These are phyloP conservation scores for Cunninghamia lanceolata DNA, from an alignment of 75 land plant species.

Conservation along the genomic window DNA sequence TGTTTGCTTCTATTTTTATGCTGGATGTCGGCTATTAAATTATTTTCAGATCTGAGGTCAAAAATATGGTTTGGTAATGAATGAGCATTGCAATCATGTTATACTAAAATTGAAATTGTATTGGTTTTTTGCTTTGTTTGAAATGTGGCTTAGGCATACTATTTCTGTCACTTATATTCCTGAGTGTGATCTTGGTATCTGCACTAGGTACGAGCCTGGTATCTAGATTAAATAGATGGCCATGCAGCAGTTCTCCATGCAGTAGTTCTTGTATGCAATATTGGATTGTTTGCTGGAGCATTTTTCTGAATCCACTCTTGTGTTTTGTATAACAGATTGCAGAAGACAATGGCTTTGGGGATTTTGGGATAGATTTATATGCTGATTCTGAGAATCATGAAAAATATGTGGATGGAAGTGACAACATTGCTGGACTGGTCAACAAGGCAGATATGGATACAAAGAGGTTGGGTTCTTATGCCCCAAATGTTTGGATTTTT, in stretches of 20 bases:
- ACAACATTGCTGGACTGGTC: neutral
- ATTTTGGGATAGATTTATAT: conserved; percentile 5
- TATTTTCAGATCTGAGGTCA: neutral
- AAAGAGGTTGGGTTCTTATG: neutral
- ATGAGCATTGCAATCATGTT: neutral
- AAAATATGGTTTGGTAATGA: neutral
- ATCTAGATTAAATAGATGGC: neutral
- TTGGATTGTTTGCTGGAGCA: neutral
- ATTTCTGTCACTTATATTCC: neutral
- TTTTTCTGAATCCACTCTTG: neutral
- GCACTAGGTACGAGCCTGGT: neutral
- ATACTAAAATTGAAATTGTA: neutral
- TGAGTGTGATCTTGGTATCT: neutral
- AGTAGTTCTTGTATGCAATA: neutral
- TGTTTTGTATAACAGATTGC: conserved; percentile 2
- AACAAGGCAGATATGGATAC: neutral
- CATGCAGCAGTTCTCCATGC: neutral
- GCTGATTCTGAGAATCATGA: neutral
- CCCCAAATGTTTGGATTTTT: neutral
- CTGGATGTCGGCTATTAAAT: neutral
- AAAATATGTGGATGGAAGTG: neutral
- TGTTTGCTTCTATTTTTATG: neutral
- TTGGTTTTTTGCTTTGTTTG: neutral
- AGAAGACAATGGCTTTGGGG: neutral
- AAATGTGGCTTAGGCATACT: neutral